These are phyloP conservation scores for Triticum aestivum DNA, from an alignment of 176 grass and related monocot species.

Conservation along the genomic window IWGSC_CS_RefSeq_v2.1 NC_057797.1:744385074-744385573, in stretches of 20 bases:
- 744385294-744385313: background rate
- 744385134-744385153: constrained; percentile 27
- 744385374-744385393: background rate
- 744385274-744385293: background rate
- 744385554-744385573: background rate
- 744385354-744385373: background rate
- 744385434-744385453: background rate
- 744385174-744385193: background rate
- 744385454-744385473: background rate
- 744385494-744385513: background rate
- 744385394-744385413: background rate
- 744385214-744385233: constrained; percentile 54
- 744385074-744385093: background rate
- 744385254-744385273: background rate
- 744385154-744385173: constrained; percentile 33
- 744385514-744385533: background rate
- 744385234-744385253: constrained; percentile 18
- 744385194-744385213: constrained; percentile 36
- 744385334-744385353: background rate
- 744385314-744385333: background rate
- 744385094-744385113: background rate
- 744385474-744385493: background rate
- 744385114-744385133: too few relatives aligned
- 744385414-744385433: background rate
- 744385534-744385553: background rate